Evolutionary conservation across 2,329 filamentous ascomycete species (phyloP), one percentile per base, ranked within the genome.

Genomic region (Aspergillus felis): DNA sequence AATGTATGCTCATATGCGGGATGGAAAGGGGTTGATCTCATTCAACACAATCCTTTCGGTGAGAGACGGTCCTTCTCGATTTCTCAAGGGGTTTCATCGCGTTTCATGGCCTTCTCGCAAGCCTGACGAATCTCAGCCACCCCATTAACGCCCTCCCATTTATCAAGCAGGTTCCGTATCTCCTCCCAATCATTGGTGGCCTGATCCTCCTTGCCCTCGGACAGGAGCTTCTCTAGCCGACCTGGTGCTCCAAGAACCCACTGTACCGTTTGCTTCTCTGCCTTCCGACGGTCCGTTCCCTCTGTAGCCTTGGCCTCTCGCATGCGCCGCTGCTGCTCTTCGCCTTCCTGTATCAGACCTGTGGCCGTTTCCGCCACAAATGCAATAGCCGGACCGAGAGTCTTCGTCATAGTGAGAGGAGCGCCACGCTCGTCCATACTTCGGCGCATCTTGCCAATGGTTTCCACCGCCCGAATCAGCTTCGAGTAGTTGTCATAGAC

Each of bases 401-500:
- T 78, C 59, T 77, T 78, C 12, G 77, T 77, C 70, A 79, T 75
- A 0, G 73, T 74, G 66, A 79, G 68, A n/a, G 78, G 75, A 10
- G 73, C 71, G 2, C 75, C 70, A 3, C 75, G 69, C 51, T 78
- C 75, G 62, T 79, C 78, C 73, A 81, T 79, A 57, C 76, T 79
- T 57, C 66, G 68, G 32, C 78, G 71, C 78, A 81, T 80, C 77
- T 90, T 91, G 51, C 90, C 84, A 68, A 99, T 99, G 3, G 93
- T 97, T 74, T 96, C 93, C 10, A 95, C 97, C 1, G 94, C 94
- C n/a, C 88, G 85, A 64, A 99, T 97, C 64, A 99, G 78, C 77
- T 97, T 97, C 65, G 89, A 94, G 75, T 97, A 99, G 72, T 99
- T 99, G 73, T 99, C 93, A 74, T 99, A 99, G 4, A 99, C 94